Evolutionary conservation across 78 protist species (phyloP).

Genomic region (Cavenderia fasciculata): DNA sequence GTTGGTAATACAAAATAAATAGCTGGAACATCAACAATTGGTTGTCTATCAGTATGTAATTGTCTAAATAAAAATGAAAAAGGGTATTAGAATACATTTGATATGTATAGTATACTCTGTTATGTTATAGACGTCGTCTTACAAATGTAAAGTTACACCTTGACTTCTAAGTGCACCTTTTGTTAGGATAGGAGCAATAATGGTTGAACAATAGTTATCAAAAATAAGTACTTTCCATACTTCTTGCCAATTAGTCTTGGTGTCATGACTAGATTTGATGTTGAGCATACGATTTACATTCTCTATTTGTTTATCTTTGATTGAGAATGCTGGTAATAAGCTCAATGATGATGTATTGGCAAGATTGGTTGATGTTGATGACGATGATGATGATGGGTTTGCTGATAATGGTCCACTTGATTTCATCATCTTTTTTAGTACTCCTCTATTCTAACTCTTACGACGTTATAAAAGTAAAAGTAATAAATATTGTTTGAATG

Average conservation of each 20-base stretch:
- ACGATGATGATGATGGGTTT: no score
- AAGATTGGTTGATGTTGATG: no score
- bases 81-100: background rate
- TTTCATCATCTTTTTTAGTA: no score
- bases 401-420: no score
- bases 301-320: conserved; percentile 52
- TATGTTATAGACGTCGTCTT: no score
- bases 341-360: no score
- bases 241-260: conserved; percentile 65
- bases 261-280: background rate
- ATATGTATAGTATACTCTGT: background rate
- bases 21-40: conserved; percentile 93
- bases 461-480: no score
- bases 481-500: no score
- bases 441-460: no score
- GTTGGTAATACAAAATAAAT: conserved; percentile 95
- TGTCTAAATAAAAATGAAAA: no score
- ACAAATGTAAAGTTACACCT: conserved; percentile 90
- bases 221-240: conserved; percentile 84
- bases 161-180: conserved; percentile 89
- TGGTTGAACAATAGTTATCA: conserved; percentile 80
- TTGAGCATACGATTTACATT: conserved; percentile 33
- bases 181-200: conserved; percentile 88
- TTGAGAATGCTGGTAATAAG: conserved; percentile 72
- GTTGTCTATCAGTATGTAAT: conserved; percentile 87